Percentiles rank a stretch among this genome's conserved stretches.
These are phyloP conservation scores for Suhomyces tanzawaensis DNA, from an alignment of 805 yeast species.

Conservation along the genomic window DNA sequence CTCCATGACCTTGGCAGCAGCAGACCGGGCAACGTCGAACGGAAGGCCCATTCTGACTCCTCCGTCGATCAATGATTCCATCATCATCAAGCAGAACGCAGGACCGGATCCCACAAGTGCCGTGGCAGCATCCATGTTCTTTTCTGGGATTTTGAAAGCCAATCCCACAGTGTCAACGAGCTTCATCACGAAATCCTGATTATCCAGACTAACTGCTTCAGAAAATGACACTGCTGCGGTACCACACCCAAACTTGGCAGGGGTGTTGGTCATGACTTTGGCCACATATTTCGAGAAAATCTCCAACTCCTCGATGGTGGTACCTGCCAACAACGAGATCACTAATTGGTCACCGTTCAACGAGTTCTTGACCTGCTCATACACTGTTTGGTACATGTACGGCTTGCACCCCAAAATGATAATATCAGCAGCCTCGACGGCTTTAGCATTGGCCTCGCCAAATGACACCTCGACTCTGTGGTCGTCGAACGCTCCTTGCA, in stretches of 20 bases:
- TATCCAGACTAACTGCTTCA: slow-evolving; percentile 38
- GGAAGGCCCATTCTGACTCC: slow-evolving; percentile 95
- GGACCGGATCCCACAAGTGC: slow-evolving; percentile 96
- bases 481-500: slow-evolving; percentile 42
- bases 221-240: slow-evolving; percentile 90
- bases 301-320: slow-evolving; percentile 70
- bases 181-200: slow-evolving; percentile 48
- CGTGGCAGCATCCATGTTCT: slow-evolving; percentile 95
- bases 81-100: slow-evolving; percentile 83
- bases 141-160: slow-evolving; percentile 73
- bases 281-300: slow-evolving; percentile 60
- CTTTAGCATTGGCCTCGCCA: slow-evolving; percentile 47
- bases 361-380: slow-evolving; percentile 47
- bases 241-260: slow-evolving; percentile 89
- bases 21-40: slow-evolving; percentile 71
- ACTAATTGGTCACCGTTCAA: slow-evolving; percentile 55
- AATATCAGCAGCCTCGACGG: slow-evolving; percentile 64
- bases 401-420: slow-evolving; percentile 89
- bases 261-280: slow-evolving; percentile 97
- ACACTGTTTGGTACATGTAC: slow-evolving; percentile 61
- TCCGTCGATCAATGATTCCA: slow-evolving; percentile 92
- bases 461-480: slow-evolving; percentile 50
- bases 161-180: slow-evolving; percentile 65
- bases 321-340: slow-evolving; percentile 88
- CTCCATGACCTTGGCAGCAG: slow-evolving; percentile 91